Percentiles rank a stretch among this genome's conserved stretches.
phyloP scores from a whole-genome alignment of 2,329 filamentous ascomycete species.

The Botrytis paeoniae region DNA sequence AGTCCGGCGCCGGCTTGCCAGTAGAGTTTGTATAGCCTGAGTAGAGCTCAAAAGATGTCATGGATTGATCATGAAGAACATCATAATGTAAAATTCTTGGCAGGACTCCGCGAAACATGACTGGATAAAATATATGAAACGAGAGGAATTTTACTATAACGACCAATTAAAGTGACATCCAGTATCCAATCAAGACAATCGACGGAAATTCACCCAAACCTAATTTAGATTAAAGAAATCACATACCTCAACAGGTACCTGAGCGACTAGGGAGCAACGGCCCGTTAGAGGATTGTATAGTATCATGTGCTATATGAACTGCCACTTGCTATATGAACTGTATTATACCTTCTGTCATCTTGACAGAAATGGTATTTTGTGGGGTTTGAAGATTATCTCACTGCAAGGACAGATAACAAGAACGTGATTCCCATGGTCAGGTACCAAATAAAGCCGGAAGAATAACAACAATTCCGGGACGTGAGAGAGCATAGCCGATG shows the following conservation, averaged over 20 bases:
- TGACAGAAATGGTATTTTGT: not conserved
- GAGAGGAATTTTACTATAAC: not conserved
- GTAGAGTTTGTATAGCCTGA: conserved; percentile 30
- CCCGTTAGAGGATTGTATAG: conserved; percentile 5
- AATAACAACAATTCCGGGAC: not conserved
- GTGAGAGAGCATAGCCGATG: not conserved
- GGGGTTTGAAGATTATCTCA: not conserved
- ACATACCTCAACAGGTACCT: not conserved
- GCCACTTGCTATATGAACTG: conserved; percentile 12
- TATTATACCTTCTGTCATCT: not conserved
- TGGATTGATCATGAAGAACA: conserved; percentile 12
- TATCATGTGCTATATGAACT: conserved; percentile 18
- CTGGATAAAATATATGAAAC: not conserved
- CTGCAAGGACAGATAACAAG: not conserved
- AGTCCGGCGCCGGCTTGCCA: conserved; percentile 29
- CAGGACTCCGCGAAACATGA: not conserved
- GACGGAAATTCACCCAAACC: not conserved
- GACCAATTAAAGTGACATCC: not conserved
- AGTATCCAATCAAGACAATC: not conserved
- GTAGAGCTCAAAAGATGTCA: not conserved
- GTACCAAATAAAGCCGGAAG: not conserved
- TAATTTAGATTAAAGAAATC: conserved; percentile 8
- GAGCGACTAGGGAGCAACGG: conserved; percentile 17
- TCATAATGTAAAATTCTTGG: not conserved
- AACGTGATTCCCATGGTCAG: not conserved